phyloP scores from a whole-genome alignment of 73 alveolate genomes.

The Urostyla sp. region DNA sequence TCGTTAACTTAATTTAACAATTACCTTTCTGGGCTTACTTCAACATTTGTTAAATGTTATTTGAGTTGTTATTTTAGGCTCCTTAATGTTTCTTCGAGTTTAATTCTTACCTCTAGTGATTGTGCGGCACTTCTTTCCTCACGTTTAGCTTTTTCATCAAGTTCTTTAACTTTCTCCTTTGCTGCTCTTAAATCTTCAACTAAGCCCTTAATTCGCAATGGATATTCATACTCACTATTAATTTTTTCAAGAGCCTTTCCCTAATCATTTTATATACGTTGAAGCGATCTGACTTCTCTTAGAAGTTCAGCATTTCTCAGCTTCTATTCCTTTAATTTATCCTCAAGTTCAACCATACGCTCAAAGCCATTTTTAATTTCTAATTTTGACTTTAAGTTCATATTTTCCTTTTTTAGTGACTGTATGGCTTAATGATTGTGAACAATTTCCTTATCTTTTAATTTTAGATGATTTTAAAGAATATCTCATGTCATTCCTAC shows the following conservation, averaged over 20 bases:
- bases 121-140: constrained; percentile 36
- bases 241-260: constrained; percentile 59
- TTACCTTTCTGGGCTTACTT: background rate
- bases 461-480: constrained; percentile 21
- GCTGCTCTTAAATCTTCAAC: constrained; percentile 32
- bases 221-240: constrained; percentile 48
- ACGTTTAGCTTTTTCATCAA: constrained; percentile 10
- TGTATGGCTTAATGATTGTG: background rate
- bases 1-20: no score
- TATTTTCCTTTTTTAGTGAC: constrained; percentile 37
- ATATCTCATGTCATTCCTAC: background rate
- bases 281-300: constrained; percentile 44
- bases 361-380: constrained; percentile 26
- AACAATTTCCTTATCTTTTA: constrained; percentile 29
- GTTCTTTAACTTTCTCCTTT: constrained; percentile 13
- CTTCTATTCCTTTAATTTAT: constrained; percentile 44
- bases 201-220: constrained; percentile 23
- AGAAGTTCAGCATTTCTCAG: background rate
- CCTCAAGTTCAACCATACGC: constrained; percentile 40
- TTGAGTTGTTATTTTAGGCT: constrained; percentile 1
- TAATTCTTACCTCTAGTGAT: constrained; percentile 14
- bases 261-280: constrained; percentile 48
- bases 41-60: background rate
- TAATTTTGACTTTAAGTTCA: background rate
- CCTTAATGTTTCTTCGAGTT: constrained; percentile 37